These are phyloP conservation scores for Paecilomyces niveus DNA, from an alignment of 2,329 filamentous ascomycete genomes.

Conservation along the genomic window DNA sequence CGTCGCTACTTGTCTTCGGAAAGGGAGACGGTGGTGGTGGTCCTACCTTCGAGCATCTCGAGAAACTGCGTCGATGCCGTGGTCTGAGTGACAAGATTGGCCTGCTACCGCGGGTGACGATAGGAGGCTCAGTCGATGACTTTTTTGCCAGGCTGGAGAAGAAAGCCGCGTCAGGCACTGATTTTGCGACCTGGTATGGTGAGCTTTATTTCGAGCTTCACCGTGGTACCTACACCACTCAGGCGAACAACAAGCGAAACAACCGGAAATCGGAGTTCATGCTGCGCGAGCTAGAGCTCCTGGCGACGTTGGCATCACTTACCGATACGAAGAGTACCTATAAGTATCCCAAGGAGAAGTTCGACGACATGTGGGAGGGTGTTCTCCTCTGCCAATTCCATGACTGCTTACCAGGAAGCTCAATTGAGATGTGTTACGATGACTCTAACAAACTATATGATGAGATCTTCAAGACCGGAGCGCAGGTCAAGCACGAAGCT, in stretches of 20 bases:
- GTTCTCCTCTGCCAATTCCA: constrained; percentile 95
- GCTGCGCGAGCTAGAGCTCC: constrained; percentile 78
- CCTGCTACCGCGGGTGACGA: constrained; percentile 74
- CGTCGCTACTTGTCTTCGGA: constrained; percentile 86
- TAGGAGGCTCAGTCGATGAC: constrained; percentile 85
- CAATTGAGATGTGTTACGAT: constrained; percentile 96
- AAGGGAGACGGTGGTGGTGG: constrained; percentile 96
- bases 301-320: constrained; percentile 79
- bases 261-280: constrained; percentile 81
- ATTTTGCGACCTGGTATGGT: constrained; percentile 93
- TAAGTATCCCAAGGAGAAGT: constrained; percentile 86
- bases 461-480: constrained; percentile 69
- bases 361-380: constrained; percentile 93
- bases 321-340: constrained; percentile 55
- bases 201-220: constrained; percentile 98
- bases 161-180: constrained; percentile 59
- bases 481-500: constrained; percentile 64
- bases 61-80: constrained; percentile 88
- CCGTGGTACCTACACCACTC: constrained; percentile 93
- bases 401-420: constrained; percentile 89
- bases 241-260: constrained; percentile 94
- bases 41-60: constrained; percentile 86
- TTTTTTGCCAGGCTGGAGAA: constrained; percentile 83
- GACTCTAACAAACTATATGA: constrained; percentile 89
- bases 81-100: constrained; percentile 85